Percentiles rank a stretch among this genome's conserved stretches.
phyloP scores from a whole-genome alignment of 805 yeast species.

The Pachysolen tannophilus region DNA sequence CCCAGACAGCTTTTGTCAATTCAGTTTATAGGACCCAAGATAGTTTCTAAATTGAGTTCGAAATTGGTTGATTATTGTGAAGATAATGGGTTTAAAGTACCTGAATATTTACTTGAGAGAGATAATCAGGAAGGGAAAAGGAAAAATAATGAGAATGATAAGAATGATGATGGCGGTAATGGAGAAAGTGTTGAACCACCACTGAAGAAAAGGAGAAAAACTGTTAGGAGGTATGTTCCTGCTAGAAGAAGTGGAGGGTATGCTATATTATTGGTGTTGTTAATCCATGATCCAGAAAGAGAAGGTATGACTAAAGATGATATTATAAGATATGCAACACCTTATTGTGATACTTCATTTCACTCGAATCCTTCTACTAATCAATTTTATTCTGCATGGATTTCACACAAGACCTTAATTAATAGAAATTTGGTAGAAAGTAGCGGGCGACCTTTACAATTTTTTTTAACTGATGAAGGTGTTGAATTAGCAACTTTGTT shows the following conservation, averaged over 20 bases:
- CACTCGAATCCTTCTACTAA: constrained; percentile 49
- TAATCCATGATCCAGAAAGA: constrained; percentile 35
- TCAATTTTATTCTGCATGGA: constrained; percentile 73
- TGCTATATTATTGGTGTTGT: constrained; percentile 62
- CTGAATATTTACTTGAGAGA: constrained; percentile 17
- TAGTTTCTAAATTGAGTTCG: constrained; percentile 41
- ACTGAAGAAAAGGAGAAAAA: constrained; percentile 15
- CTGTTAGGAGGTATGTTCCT: constrained; percentile 50
- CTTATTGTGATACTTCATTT: constrained; percentile 52
- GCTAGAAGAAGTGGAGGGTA: constrained; percentile 74
- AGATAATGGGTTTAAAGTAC: constrained; percentile 39
- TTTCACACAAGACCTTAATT: constrained; percentile 52
- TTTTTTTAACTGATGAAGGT: constrained; percentile 66
- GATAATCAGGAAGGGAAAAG: constrained; percentile 15
- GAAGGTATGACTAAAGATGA: constrained; percentile 61
- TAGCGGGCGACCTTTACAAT: constrained; percentile 52
- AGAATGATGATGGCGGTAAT: constrained; percentile 1
- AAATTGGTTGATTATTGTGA: constrained; percentile 47
- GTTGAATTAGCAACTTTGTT: constrained; percentile 41
- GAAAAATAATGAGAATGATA: constrained; percentile 5
- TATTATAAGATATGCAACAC: constrained; percentile 44
- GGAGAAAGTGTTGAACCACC: constrained; percentile 15
- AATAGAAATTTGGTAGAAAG: constrained; percentile 50
- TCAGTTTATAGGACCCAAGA: constrained; percentile 66
- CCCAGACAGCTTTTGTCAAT: constrained; percentile 54